Base-by-base conservation (phyloP, 805 yeast species). In the Lipomyces kockii region DNA sequence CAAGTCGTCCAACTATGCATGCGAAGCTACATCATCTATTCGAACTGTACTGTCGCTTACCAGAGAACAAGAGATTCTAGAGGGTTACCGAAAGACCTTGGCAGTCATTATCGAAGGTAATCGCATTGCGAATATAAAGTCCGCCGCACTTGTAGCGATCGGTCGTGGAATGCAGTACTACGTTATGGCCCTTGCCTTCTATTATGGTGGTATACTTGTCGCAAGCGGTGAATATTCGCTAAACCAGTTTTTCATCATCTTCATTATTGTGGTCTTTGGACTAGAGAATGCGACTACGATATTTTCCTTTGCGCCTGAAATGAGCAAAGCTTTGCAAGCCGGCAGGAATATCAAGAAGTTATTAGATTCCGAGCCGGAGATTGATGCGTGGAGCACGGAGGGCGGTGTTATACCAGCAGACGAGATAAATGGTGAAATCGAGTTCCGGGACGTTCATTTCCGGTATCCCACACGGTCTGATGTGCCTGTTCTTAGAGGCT, bases 401-500 rank as follows among this genome's bases (percentile, higher is more conserved):
- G 83, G 83, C 5, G 65, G 58, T 14, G 43, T 43, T n/a, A 69
- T 79, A 9, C 73, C 74, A 20, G 53, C 52, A 12, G 70, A 62
- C 14, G 58, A 58, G 0, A 79, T 82, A 55, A 62, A 73, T 14
- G 93, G 92, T 27, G 78, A 80, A n/a, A 83, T 92, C n/a, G 78
- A 74, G 39, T 85, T 92, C 72, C 64, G 79, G 9, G 77, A 78
- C 57, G 75, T 76, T 9, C 62, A 68, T 12, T 76, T 76, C 68
- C 64, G 74, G 8, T 76, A 76, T 60, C 79, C 79, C 2, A 74
- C 79, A 12, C 71, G 78, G 17, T 72, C 74, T 3, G 73, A 75
- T 43, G 75, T 75, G 14, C 70, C 75, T 11, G 75, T 76, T n/a
- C 68, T 76, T 17, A 68, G 69, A 11, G 75, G 76, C 59, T 63